Base-by-base conservation (phyloP, 2,329 filamentous ascomycete species). In the Aureobasidium sp. region DNA sequence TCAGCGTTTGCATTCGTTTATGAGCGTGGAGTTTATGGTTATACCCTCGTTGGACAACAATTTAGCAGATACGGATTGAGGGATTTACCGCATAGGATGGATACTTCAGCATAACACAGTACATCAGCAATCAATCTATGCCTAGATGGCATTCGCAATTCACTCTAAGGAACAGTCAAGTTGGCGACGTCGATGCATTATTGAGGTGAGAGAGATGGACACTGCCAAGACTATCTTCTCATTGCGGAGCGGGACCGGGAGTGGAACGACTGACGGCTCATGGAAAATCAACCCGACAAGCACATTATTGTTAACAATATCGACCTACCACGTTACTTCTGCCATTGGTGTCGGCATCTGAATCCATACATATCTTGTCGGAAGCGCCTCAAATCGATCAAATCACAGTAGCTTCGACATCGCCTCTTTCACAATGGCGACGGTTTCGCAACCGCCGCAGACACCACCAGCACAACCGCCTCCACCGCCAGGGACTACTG, bases 21-120 rank as follows among this genome's bases (percentile, higher is more conserved):
- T 47, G 26, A 62, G 60, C 60, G 60, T 41, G 60, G 60, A 52
- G 60, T 62, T 62, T 36, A 56, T 53, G 50, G 50, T 39, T 53
- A 62, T 62, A 62, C 55, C 55, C 55, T 57, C 53, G 17, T 57
- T 57, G 53, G 39, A 46, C n/a, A 46, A 26, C 17, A 39, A 48
- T 17, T n/a, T 29, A 26, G 9, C 39, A 56, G 29, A 41, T n/a
- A 41, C 9, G 37, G 37, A 52, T 39, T 20, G 36, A 55, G 3
- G 23, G 42, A 13, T 46, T 57, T 20, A 27, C n/a, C 37, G 53
- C 53, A 57, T 46, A 58, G 26, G 36, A 36, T 29, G 53, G 26
- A 15, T 39, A 20, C 15, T 41, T 29, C 15, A 57, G 51, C 26
- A 55, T 55, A 55, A 32, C 23, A 32, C 39, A 57, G 53, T 46